A percentile compares a stretch with the other conserved stretches of the same genome.
These are phyloP conservation scores for Albatrellus ellisii DNA, from an alignment of 768 basidiomycete genomes.

Conservation along the genomic window DNA sequence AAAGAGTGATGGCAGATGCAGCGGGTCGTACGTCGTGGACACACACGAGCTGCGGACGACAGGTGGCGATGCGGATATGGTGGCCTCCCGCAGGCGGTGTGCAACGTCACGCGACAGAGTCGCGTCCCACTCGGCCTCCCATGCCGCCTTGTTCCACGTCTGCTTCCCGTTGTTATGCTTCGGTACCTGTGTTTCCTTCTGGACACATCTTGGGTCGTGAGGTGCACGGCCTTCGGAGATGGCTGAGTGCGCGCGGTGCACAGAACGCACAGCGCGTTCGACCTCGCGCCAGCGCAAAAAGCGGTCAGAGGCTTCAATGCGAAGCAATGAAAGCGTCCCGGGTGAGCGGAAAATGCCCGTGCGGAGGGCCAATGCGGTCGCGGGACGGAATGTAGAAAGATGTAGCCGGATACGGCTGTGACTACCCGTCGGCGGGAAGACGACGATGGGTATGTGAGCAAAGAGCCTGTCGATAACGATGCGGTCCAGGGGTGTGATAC, in stretches of 20 bases:
- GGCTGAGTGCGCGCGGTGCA: too few relatives aligned
- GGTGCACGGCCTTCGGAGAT: background rate
- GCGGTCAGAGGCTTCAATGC: conserved; percentile 53
- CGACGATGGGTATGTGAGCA: conserved; percentile 42
- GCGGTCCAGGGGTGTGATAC: conserved; percentile 17
- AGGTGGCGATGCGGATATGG: conserved; percentile 1
- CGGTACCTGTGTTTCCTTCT: too few relatives aligned
- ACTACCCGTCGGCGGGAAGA: conserved; percentile 24
- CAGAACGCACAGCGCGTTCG: conserved; percentile 37
- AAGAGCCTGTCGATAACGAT: conserved; percentile 29
- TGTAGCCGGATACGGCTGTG: conserved; percentile 6
- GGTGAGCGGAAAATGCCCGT: conserved; percentile 51
- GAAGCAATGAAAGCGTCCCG: conserved; percentile 40
- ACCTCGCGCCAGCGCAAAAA: conserved; percentile 66
- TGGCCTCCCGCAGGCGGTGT: conserved; percentile 29
- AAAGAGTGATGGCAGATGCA: conserved; percentile 53
- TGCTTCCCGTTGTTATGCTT: background rate
- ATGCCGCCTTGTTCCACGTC: conserved; percentile 45
- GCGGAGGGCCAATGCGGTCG: conserved; percentile 37
- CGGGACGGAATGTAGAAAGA: conserved; percentile 44
- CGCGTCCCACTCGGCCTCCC: conserved; percentile 56
- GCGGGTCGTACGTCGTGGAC: conserved; percentile 38
- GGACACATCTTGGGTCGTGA: background rate
- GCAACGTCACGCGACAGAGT: conserved; percentile 52
- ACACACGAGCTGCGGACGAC: conserved; percentile 15